Evolutionary conservation across 73 alveolate genomes (phyloP), one percentile per base, ranked within the genome.

Genomic region (Uronychia setigera): DNA sequence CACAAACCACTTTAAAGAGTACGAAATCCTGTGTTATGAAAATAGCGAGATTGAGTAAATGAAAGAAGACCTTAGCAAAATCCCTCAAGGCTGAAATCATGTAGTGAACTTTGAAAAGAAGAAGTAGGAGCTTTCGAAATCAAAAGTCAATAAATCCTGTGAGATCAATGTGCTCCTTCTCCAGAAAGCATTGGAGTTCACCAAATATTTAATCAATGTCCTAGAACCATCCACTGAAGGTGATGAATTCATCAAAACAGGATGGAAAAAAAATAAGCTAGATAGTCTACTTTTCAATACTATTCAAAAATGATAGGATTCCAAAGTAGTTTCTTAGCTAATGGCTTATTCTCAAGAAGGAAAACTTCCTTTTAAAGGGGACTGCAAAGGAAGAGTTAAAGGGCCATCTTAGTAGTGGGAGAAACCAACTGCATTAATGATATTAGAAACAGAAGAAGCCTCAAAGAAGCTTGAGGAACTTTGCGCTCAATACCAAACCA

Each of bases 401-500:
- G 67, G 67, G 5, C 67, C 19, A 11, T 19, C 5, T 11, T 5
- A 19, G 5, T 46, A 5, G n/a, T 46, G 67, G 67, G 67, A 46
- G 67, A 46, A 19, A 19, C 67, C 67, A 46, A 46, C 5, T 46
- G 67, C 67, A 11, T 19, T 46, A 19, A 5, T 11, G 19, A 46
- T 46, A 77, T 77, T 85, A 25, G 77, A 85, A 27, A 78, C 86
- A 9, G 32, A 35, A 0, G 75, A 32, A 0, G 11, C 35, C 31
- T 78, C 78, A 59, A 59, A 33, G 33, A 78, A 79, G 77, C 57
- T 86, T 1, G 1, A n/a, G 29, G 31, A 79, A 59, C 26, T 27
- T 0, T n/a, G 79, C 26, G 29, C 33, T 30, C 60, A 86, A 59
- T 86, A 86, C 35, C 35, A 28, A 0, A 14, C 78, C 1, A 90